Conservation (phyloP, 805 yeast genomes). For the Kluyveromyces aestuarii region DNA sequence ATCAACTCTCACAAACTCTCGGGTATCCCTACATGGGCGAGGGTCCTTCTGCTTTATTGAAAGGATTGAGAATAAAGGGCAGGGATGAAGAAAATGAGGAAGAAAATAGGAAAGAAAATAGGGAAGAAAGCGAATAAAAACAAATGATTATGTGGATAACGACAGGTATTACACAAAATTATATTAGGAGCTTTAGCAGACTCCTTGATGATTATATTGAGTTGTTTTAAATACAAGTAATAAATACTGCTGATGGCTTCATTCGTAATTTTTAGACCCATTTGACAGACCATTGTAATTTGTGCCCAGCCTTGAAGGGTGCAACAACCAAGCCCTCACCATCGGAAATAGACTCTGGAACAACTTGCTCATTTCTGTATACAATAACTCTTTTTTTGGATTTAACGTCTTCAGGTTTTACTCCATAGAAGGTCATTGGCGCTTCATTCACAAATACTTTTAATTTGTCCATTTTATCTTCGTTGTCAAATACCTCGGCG, state of each 20-base stretch:
- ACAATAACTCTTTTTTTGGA: conserved; percentile 43
- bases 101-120: neutral
- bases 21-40: conserved; percentile 6
- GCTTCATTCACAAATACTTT: conserved; percentile 65
- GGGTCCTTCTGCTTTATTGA: conserved; percentile 5
- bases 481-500: conserved; percentile 74
- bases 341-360: conserved; percentile 50
- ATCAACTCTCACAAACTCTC: conserved; percentile 4
- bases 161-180: no score
- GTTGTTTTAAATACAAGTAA: neutral
- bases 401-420: conserved; percentile 38
- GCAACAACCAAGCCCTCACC: conserved; percentile 48
- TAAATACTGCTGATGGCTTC: neutral
- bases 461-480: conserved; percentile 54
- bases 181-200: neutral
- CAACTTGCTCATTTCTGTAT: conserved; percentile 40
- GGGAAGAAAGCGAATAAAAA: conserved; percentile 1
- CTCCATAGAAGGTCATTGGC: conserved; percentile 63
- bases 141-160: neutral
- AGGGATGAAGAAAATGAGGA: conserved; percentile 1
- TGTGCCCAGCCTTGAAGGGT: conserved; percentile 81
- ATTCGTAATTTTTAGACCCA: conserved; percentile 41
- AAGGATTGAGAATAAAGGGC: conserved; percentile 6
- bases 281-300: conserved; percentile 60
- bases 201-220: neutral